Base-by-base conservation (phyloP, 192 early-diverging fungal species). In the Linnemannia zychae region DNA sequence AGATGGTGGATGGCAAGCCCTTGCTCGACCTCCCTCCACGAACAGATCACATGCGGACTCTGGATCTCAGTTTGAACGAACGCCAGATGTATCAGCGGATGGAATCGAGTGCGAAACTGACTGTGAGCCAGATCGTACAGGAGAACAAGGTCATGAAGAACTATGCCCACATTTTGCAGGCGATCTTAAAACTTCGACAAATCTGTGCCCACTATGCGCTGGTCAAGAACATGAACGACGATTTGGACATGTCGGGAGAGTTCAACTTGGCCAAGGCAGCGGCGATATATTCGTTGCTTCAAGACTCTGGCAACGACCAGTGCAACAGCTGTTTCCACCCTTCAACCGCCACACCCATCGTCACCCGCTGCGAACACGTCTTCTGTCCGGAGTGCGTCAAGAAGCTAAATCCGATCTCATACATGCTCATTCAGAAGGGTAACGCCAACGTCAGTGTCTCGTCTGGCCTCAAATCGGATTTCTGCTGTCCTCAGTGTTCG, bases 21-120 rank as follows among this genome's bases (percentile, higher is more conserved):
- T 92, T 99, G 72, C 86, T 99, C 13, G 78, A 89, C 17, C 84
- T 99, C 71, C 97, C 97, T 36, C 76, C 88, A 37, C 94, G 93
- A 50, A 88, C 88, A 0, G 90, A 91, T 66, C 88, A 88, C 13
- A 89, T 94, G 68, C 86, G 91, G 20, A 88, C 91, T 60, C 76
- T 97, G 66, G 92, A 93, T 17, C 87, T 96, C 67, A 91, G 89
- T 2, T 82, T 87, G 2, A 88, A 90, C 40, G 96, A 96, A 73
- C 88, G 91, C 67, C 91, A 93, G 47, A 89, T 96, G 67, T 97
- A 97, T 66, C 85, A 92, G 48, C 91, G 91, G 44, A 89, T 95
- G n/a, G 92, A 91, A 69, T 90, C 84, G 12, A 90, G 92, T 47
- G 92, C 94, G 36, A 90, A 92, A 71, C 88, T 88, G 44, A 90